phyloP scores from a whole-genome alignment of 805 yeast species.

The Candida namnaoensis region DNA sequence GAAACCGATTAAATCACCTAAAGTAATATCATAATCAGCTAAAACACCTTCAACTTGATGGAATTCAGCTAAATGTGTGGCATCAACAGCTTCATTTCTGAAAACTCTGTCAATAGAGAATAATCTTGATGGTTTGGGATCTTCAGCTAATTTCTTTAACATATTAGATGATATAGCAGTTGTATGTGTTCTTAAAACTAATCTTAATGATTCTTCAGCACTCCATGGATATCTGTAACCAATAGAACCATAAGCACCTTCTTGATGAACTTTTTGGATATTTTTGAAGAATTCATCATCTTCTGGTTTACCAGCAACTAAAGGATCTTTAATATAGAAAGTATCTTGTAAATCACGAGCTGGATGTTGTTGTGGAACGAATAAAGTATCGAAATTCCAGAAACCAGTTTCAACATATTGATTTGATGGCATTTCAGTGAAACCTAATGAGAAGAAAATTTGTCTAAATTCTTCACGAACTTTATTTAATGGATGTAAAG shows the following conservation, averaged over 20 bases:
- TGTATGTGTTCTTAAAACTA: constrained; percentile 95
- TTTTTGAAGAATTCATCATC: constrained; percentile 74
- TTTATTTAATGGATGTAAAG: constrained; percentile 92
- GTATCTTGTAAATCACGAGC: constrained; percentile 99
- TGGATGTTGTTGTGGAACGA: constrained; percentile 98
- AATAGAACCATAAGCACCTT: constrained; percentile 86
- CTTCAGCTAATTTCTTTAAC: constrained; percentile 78
- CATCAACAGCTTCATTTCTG: constrained; percentile 99
- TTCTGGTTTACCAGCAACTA: constrained; percentile 68
- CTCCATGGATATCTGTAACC: constrained; percentile 99
- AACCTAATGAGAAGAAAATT: constrained; percentile 96
- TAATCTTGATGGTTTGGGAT: constrained; percentile 84
- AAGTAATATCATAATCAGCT: constrained; percentile 90
- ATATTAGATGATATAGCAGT: constrained; percentile 88
- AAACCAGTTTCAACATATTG: constrained; percentile 97
- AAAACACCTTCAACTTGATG: constrained; percentile 99
- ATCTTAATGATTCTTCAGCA: constrained; percentile 78
- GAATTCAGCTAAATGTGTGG: constrained; percentile 98
- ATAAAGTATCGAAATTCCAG: constrained; percentile 97
- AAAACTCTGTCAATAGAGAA: constrained; percentile 97
- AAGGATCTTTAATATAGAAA: constrained; percentile 93
- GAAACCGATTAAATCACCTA: constrained; percentile 95
- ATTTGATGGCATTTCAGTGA: constrained; percentile 98
- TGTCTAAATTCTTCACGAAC: constrained; percentile 97
- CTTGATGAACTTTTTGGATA: constrained; percentile 77